Evolutionary conservation across 2,329 filamentous ascomycete species (phyloP).

Genomic region (Fusarium irregulare): DNA sequence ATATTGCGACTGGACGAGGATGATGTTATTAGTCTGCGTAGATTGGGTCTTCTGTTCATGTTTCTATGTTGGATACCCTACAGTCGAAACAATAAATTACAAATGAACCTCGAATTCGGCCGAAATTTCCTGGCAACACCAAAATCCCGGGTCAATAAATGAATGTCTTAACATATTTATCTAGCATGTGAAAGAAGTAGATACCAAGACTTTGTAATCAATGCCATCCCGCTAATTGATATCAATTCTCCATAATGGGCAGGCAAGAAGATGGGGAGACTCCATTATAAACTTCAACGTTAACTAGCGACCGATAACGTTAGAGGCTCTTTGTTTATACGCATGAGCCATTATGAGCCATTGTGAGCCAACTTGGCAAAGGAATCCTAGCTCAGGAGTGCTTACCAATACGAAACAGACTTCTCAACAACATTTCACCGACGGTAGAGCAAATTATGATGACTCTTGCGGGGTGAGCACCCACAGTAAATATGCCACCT

Average conservation of each 20-base stretch:
- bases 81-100: rapidly evolving
- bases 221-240: background rate
- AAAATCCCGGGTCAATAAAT: background rate
- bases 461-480: slow-evolving; percentile 8
- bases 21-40: background rate
- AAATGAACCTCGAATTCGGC: background rate
- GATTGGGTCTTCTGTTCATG: background rate
- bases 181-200: background rate
- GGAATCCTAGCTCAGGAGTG: background rate
- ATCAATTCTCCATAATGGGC: background rate
- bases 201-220: background rate
- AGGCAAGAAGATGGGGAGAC: background rate
- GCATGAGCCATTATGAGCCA: background rate
- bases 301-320: slow-evolving; percentile 18
- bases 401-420: slow-evolving; percentile 22
- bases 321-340: slow-evolving; percentile 21
- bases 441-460: slow-evolving; percentile 5
- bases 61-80: background rate
- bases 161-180: background rate
- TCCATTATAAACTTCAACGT: background rate
- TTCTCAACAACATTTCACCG: slow-evolving; percentile 10
- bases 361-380: slow-evolving; percentile 5
- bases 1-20: no score
- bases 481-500: slow-evolving; percentile 5
- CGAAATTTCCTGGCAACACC: background rate